Evolutionary conservation across 257 asterid species (phyloP).

Genomic region (Haberlea rhodopensis): DNA sequence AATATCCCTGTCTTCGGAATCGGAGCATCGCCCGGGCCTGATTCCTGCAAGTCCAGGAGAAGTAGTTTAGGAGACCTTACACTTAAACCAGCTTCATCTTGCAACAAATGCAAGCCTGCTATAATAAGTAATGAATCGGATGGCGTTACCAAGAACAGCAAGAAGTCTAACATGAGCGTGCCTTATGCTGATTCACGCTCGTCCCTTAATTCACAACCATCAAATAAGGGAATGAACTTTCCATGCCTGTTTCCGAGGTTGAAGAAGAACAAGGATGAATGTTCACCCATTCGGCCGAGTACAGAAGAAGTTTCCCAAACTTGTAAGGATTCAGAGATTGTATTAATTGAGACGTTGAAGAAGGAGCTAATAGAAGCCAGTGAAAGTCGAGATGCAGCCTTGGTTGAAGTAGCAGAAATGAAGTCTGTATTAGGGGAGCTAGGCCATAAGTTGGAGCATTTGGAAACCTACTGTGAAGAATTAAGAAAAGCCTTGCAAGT

Average conservation of each 20-base stretch:
- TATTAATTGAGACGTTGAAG: conserved; percentile 50
- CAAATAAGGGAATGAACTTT: conserved; percentile 47
- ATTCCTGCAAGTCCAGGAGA: conserved; percentile 48
- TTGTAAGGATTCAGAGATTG: conserved; percentile 41
- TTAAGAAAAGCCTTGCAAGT: conserved; percentile 62
- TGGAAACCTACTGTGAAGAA: conserved; percentile 79
- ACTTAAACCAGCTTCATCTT: conserved; percentile 48
- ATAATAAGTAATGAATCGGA: conserved; percentile 48
- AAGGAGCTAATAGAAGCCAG: conserved; percentile 57
- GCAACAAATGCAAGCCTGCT: conserved; percentile 72
- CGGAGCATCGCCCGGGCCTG: conserved; percentile 46
- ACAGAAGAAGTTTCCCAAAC: conserved; percentile 44
- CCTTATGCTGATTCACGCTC: conserved; percentile 75
- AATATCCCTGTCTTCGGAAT: conserved; percentile 24
- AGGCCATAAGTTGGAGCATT: conserved; percentile 55
- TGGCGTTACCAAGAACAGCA: conserved; percentile 36
- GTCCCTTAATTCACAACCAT: conserved; percentile 55
- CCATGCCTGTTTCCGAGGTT: conserved; percentile 77
- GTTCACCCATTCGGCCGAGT: conserved; percentile 37
- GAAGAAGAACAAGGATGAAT: conserved; percentile 58
- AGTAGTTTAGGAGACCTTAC: conserved; percentile 61
- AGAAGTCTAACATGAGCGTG: conserved; percentile 56
- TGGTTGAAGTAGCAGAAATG: conserved; percentile 62
- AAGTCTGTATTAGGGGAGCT: conserved; percentile 62
- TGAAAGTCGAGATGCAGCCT: conserved; percentile 59